Base-by-base conservation (phyloP, 441 rosid species). In the Lepidium campestre region DNA sequence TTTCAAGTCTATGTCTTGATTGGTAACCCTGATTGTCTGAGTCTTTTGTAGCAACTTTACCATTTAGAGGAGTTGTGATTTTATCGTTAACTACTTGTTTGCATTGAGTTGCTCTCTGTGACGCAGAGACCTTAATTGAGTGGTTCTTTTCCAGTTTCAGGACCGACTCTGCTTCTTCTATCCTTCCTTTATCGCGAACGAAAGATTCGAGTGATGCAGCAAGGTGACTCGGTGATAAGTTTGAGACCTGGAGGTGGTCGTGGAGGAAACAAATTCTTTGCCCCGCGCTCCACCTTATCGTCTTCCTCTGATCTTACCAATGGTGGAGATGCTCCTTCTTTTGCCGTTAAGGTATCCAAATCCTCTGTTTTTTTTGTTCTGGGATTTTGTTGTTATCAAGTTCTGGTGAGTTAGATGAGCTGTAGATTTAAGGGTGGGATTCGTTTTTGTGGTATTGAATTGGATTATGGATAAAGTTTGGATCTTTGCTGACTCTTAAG, bases 231-330 rank as follows among this genome's bases (percentile, higher is more conserved):
- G 1, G 20, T 71, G 46, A 44, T 73, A 57, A 73, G 69, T 46
- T 67, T 67, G 69, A 73, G 77, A 49, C 77, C 73, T 37, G 69
- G 77, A 57, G 70, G 78, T 10, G 78, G 78, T 62, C 74, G 65
- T 55, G 67, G 78, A 60, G 78, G 66, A 56, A 68, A 45, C 50
- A 68, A 70, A 18, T 13, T 68, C 48, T 63, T 68, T 39, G 45
- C 54, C 31, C 61, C 78, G 4, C 82, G 81, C 34, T 79, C 71
- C 17, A 62, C 79, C 35, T 77, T 80, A 31, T 77, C 82, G 18
- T 71, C 83, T 8, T 62, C 71, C 44, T 69, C 70, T 57, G 77
- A 59, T n/a, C 35, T 36, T 19, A 44, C 46, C 32, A 40, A 53
- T 56, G 68, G 35, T 27, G 62, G 29, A 11, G 67, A 50, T 17